These are phyloP conservation scores for Scheffersomyces quercinus DNA, from an alignment of 1,139 yeast species.

Conservation along the genomic window DNA sequence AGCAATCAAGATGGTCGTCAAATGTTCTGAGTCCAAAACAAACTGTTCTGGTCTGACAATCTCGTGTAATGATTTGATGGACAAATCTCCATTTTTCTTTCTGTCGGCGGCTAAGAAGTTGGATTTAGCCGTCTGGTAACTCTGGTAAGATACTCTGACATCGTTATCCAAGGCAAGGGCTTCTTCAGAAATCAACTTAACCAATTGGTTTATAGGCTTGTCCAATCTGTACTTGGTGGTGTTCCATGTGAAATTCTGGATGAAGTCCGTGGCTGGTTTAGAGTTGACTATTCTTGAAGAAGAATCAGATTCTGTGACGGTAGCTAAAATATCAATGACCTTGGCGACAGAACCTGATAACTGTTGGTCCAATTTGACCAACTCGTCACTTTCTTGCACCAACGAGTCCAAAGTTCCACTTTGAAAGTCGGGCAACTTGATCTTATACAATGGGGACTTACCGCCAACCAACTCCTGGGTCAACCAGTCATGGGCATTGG, in stretches of 20 bases:
- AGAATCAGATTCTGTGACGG: constrained; percentile 44
- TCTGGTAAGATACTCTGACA: constrained; percentile 67
- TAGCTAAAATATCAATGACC: constrained; percentile 67
- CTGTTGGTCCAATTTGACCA: constrained; percentile 76
- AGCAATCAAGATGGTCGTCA: constrained; percentile 79
- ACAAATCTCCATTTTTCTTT: constrained; percentile 88
- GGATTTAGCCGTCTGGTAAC: constrained; percentile 79
- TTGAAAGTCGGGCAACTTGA: constrained; percentile 82
- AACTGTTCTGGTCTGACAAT: constrained; percentile 84
- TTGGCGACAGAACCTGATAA: constrained; percentile 68
- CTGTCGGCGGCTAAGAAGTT: constrained; percentile 86
- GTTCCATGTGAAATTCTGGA: constrained; percentile 84
- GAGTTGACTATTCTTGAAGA: constrained; percentile 39
- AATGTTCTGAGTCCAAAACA: constrained; percentile 81
- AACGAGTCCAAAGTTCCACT: constrained; percentile 93
- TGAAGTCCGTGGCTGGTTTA: constrained; percentile 56
- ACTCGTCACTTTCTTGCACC: constrained; percentile 88
- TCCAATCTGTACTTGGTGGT: constrained; percentile 82
- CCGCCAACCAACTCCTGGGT: constrained; percentile 48
- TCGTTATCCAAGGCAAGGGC: constrained; percentile 82
- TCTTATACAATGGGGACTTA: constrained; percentile 39
- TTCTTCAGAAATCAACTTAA: constrained; percentile 69
- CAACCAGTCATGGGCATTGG: constrained; percentile 45
- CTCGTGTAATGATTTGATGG: constrained; percentile 87
- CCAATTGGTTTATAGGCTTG: constrained; percentile 76